Evolutionary conservation across 176 grass and related monocot genomes (phyloP), one percentile per base, ranked within the genome.

Genomic region (Eleusine indica): DNA sequence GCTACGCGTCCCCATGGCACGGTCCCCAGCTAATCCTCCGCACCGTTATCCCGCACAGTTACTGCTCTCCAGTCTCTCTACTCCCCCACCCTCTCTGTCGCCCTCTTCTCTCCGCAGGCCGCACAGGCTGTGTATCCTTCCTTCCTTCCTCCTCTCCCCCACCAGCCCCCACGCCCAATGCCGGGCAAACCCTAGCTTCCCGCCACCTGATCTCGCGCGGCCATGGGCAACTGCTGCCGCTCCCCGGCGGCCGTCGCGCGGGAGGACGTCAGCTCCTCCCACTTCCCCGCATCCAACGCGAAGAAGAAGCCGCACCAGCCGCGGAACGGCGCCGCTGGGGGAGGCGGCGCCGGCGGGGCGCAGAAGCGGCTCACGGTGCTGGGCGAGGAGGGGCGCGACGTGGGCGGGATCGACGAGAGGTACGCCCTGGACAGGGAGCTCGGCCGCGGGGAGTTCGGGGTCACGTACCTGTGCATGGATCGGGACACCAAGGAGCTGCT

Each of bases 161-260:
- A 28, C 56, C 66, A 35, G 17, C 46, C 41, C 82, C 72, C 15
- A 46, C 44, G 19, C 74, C 74, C 80, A 78, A 93, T 93, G 91
- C 80, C 70, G 85, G 30, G 18, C 83, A 83, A 90, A 86, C 85
- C 88, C 88, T 91, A 94, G 88, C 72, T 66, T 47, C 39, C 79
- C 63, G 56, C 14, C 57, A 44, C 21, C 48, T 70, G 84, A 90
- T 86, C 67, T 64, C 84, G 17, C 76, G 69, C 71, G 54, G 65
- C 70, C 81, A 99, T 99, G 96, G 96, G 96, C 15, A 99, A 99
- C 87, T 99, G 96, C 81, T 99, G 96, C 82, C 96, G 93, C 51
- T 99, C 96, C 73, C 96, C 96, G 75, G 83, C 93, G 48, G 96
- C 96, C 43, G 96, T 83, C 38, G 96, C 96, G 30, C 89, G 96